Conservation (phyloP, 345 rosid species). For the Boechera stricta region DNA sequence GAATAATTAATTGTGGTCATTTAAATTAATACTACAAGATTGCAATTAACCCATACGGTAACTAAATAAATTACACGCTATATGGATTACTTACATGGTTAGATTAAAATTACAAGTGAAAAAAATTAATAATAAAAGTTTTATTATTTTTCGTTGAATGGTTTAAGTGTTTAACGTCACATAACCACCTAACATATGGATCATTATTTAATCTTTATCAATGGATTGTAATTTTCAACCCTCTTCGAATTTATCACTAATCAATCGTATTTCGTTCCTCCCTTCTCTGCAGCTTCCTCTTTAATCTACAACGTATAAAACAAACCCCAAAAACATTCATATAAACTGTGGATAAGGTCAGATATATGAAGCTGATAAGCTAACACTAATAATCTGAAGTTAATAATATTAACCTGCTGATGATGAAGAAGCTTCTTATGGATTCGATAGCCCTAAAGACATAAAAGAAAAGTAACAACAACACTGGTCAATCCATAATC, state of each 20-base stretch:
- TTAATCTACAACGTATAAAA: slow-evolving; percentile 17
- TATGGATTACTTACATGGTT: too few relatives aligned
- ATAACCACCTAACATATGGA: not conserved
- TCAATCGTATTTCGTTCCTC: slow-evolving; percentile 17
- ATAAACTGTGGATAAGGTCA: not conserved
- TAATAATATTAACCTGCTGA: slow-evolving; percentile 19
- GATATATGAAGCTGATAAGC: not conserved
- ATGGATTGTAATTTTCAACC: not conserved
- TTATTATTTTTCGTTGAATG: too few relatives aligned
- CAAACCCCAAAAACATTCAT: not conserved
- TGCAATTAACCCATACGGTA: too few relatives aligned
- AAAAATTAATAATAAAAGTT: too few relatives aligned
- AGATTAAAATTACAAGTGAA: too few relatives aligned
- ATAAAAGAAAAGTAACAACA: not conserved
- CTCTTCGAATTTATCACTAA: slow-evolving; percentile 12
- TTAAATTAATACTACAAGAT: too few relatives aligned
- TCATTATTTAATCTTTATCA: not conserved
- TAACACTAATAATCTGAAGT: not conserved
- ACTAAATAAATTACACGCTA: too few relatives aligned
- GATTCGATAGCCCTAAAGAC: slow-evolving; percentile 38
- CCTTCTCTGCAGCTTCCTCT: slow-evolving; percentile 17
- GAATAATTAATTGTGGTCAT: too few relatives aligned
- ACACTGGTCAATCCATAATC: not conserved
- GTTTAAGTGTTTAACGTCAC: too few relatives aligned
- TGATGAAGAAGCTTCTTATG: slow-evolving; percentile 35